A percentile compares a stretch with the other conserved stretches of the same genome.
Conservation (phyloP, 371 early-diverging fungal genomes). For the Choanephora cucurbitarum region DNA sequence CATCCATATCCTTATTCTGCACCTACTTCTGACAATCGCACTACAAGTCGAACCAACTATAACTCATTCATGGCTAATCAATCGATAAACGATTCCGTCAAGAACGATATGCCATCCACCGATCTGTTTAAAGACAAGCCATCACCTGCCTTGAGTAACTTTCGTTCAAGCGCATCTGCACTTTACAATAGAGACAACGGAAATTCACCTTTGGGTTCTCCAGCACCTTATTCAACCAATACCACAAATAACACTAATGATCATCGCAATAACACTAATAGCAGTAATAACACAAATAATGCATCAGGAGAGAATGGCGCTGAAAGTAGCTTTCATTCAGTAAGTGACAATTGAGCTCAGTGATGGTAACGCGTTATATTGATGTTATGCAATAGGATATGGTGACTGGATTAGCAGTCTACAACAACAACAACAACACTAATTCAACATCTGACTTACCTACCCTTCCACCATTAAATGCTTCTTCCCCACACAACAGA, state of each 20-base stretch:
- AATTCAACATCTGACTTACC: slow-evolving; percentile 12
- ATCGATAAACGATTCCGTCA: neutral
- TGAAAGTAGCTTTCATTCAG: no score
- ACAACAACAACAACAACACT: slow-evolving; percentile 6
- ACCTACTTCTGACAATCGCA: neutral
- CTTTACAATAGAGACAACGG: no score
- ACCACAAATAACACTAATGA: neutral
- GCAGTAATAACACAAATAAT: slow-evolving; percentile 7
- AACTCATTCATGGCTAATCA: neutral
- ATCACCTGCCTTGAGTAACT: no score
- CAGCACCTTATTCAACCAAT: neutral
- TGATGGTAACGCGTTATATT: no score
- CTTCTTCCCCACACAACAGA: slow-evolving; percentile 8
- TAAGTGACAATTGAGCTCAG: no score
- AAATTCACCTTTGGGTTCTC: no score
- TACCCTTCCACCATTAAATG: slow-evolving; percentile 24
- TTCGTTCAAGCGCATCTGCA: no score
- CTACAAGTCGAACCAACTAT: neutral
- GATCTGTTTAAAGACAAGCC: no score
- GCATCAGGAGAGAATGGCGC: no score
- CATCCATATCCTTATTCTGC: neutral
- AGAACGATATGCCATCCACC: neutral
- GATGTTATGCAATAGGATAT: slow-evolving; percentile 1
- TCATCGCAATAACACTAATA: neutral
- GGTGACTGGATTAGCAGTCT: neutral